These are phyloP conservation scores for Pyrenochaeta sp. DNA, from an alignment of 2,329 filamentous ascomycete genomes.

Conservation along the genomic window DNA sequence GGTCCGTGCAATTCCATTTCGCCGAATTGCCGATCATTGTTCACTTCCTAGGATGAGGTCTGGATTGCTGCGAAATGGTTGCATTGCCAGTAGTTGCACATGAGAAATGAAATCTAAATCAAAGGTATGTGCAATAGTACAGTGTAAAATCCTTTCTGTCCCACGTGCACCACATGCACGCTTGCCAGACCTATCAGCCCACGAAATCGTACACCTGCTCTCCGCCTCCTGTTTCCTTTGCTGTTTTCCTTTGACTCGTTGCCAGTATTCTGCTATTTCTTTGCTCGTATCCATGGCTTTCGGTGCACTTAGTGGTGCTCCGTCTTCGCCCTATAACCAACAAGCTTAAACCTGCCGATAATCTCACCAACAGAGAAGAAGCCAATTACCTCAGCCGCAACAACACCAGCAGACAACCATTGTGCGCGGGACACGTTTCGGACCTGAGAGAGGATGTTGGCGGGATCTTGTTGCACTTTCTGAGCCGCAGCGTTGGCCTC, in stretches of 20 bases:
- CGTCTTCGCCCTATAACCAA: slow-evolving; percentile 73
- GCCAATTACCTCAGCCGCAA: slow-evolving; percentile 85
- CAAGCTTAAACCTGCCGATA: slow-evolving; percentile 91
- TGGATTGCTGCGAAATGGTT: slow-evolving; percentile 19
- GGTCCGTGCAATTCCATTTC: slow-evolving; percentile 14
- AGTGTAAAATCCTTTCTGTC: slow-evolving; percentile 33
- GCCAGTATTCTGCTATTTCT: not conserved
- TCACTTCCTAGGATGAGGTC: slow-evolving; percentile 5
- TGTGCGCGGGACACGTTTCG: slow-evolving; percentile 77
- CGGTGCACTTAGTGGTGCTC: slow-evolving; percentile 41
- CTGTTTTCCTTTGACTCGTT: not conserved
- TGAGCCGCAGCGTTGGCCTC: slow-evolving; percentile 53
- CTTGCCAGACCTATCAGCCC: slow-evolving; percentile 21
- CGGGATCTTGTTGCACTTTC: slow-evolving; percentile 55
- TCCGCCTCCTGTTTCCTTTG: slow-evolving; percentile 12
- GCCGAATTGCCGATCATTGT: slow-evolving; percentile 22
- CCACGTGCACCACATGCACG: slow-evolving; percentile 30
- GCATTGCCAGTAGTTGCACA: slow-evolving; percentile 46
- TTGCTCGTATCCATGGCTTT: slow-evolving; percentile 12
- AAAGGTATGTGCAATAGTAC: slow-evolving; percentile 53
- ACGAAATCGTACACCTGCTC: slow-evolving; percentile 30
- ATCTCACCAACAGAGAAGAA: slow-evolving; percentile 99
- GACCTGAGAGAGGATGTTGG: slow-evolving; percentile 64
- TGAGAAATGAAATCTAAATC: slow-evolving; percentile 48
- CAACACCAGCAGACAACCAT: slow-evolving; percentile 75